phyloP scores from a whole-genome alignment of 2,329 filamentous ascomycete species.

The Colletotrichum sp. region DNA sequence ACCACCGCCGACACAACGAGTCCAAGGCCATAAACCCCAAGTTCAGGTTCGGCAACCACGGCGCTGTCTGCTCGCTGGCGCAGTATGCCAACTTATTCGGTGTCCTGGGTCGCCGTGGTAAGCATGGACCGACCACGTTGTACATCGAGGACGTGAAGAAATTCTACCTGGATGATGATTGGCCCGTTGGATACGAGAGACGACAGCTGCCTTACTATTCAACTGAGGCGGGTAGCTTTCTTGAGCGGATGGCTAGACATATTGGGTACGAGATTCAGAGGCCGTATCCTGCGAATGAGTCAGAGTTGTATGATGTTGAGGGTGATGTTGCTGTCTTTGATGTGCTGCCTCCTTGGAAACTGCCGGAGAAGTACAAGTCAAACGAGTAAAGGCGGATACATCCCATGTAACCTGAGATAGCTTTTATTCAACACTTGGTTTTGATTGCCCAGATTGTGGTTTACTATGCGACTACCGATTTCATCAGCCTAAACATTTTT shows the following conservation, averaged over 20 bases:
- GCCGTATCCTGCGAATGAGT: background rate
- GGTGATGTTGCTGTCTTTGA: background rate
- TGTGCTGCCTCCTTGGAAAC: background rate
- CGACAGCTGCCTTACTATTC: background rate
- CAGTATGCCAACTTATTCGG: background rate
- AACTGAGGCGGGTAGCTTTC: background rate
- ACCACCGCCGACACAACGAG: background rate
- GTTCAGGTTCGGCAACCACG: background rate
- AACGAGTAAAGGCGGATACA: background rate
- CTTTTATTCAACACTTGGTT: background rate
- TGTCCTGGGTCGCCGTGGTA: background rate
- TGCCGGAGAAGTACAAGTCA: background rate
- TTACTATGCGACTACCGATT: background rate
- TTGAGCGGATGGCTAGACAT: background rate
- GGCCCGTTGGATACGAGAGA: background rate
- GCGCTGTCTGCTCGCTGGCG: background rate
- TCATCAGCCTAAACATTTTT: too few relatives aligned
- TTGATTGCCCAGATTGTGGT: background rate
- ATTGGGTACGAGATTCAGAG: background rate
- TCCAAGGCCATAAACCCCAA: background rate
- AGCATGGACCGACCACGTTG: background rate
- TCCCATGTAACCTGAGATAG: background rate
- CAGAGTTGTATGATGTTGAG: background rate
- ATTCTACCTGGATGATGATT: background rate
- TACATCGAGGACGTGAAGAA: background rate